Base-by-base conservation (phyloP, 2,329 filamentous ascomycete genomes). In the Scolecobasidium constrictum region DNA sequence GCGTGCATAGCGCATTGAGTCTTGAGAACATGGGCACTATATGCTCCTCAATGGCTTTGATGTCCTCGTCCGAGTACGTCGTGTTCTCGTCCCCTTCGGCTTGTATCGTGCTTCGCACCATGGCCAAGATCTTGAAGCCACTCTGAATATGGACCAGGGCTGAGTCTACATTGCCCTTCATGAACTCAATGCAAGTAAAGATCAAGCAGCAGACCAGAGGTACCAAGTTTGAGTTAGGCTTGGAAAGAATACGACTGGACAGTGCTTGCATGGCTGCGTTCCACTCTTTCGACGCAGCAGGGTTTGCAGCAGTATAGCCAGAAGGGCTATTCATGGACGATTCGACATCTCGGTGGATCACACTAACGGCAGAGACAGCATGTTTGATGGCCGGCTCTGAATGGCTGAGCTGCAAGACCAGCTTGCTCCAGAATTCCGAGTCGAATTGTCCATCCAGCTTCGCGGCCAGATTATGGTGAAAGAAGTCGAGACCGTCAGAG, bases 151-250 rank as follows among this genome's bases (percentile, higher is more conserved):
- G 38, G 12, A 35, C n/a, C 38, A 41, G 17, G 7, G 38, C 38
- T 9, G n/a, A 37, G n/a, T 41, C 23, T 11, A 37, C 23, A 22
- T 35, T 16, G 11, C 38, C 23, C 35, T 19, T 11, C 5, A 41
- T 12, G 23, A 41, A 41, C 35, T 41, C 38, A 6, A 41, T 11
- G 19, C 38, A 41, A 6, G 23, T 41, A 21, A 41, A 41, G 5
- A 41, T 11, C 5, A 41, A 7, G 23, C 38, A 41, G n/a, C n/a
- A 9, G 11, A 41, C 23, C 20, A 41, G 23, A 5, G 38, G 38
- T 13, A 41, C 23, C 7, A 38, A 22, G 15, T 12, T 35, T 13
- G 38, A 31, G 26, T 31, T n/a, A 31, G 38, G 21, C 7, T 17
- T 12, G 7, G 11, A 9, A 5, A n/a, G 11, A 13, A 36, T 36